Base-by-base conservation (phyloP, 768 basidiomycete species). In the Auriscalpium vulgare region DNA sequence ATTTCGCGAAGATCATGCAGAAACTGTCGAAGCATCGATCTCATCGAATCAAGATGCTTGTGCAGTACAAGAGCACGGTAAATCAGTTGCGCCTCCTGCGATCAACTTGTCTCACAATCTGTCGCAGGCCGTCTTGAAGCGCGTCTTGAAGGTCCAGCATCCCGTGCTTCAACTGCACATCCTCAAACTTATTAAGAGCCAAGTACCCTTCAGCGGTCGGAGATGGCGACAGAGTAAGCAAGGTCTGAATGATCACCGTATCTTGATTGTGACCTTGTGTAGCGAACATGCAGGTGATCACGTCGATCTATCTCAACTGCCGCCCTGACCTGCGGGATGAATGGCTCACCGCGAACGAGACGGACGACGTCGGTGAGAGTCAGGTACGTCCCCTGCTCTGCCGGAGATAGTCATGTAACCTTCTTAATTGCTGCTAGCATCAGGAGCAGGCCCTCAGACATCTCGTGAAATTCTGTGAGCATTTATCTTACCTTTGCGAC, bases 231-330 rank as follows among this genome's bases (percentile, higher is more conserved):
- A 97, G 75, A 88, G 95, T 97, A 71, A 49, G 40, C 36, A 4
- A 19, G 46, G 50, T 34, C 50, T 49, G 52, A 55, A 52, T 44
- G 55, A 17, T 19, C 19, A 52, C 38, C 23, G 43, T n/a, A 4
- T 36, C 37, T 47, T 37, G 40, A 37, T 36, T 58, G 47, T 54
- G 43, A 48, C 50, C 34, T 51, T 54, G 21, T 37, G 13, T 66
- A 98, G 95, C 92, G 19, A 99, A 98, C 69, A 99, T 99, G 97
- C 98, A 99, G 72, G 91, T 98, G 55, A 98, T 99, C 63, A 99
- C 97, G 9, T 85, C 95, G 16, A 97, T 99, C 61, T 99, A 99
- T 70, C 76, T 98, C 56, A 97, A 97, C 66, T 97, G 95, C 67
- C 81, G 97, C 53, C 97, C 97, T 8, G 95, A 98, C 67, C 78